phyloP scores from a whole-genome alignment of 805 yeast species.

The Yamadazyma nakazawae region DNA sequence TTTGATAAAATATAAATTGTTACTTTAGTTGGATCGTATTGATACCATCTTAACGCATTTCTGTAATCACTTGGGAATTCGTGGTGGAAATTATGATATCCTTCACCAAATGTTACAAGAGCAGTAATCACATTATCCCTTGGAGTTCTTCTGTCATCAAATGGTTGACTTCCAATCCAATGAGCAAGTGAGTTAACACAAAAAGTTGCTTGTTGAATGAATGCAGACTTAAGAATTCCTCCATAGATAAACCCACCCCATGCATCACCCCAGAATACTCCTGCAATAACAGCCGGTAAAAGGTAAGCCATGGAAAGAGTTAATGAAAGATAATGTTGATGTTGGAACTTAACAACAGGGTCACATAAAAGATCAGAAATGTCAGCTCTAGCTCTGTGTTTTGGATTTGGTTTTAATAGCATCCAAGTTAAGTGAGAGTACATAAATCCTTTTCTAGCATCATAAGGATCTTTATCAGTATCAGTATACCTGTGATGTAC shows the following conservation, averaged over 20 bases:
- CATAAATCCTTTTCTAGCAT: slow-evolving; percentile 82
- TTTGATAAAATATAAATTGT: slow-evolving; percentile 57
- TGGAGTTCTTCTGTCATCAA: slow-evolving; percentile 84
- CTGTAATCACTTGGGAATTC: slow-evolving; percentile 89
- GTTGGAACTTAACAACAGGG: slow-evolving; percentile 78
- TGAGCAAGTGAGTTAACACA: slow-evolving; percentile 85
- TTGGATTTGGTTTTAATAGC: slow-evolving; percentile 77
- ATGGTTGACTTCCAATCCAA: slow-evolving; percentile 83
- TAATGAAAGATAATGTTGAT: slow-evolving; percentile 65
- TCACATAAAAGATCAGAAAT: slow-evolving; percentile 74
- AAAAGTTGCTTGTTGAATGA: slow-evolving; percentile 82
- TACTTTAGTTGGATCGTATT: slow-evolving; percentile 79
- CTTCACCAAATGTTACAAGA: slow-evolving; percentile 82
- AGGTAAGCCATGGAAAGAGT: slow-evolving; percentile 60
- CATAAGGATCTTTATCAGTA: slow-evolving; percentile 80
- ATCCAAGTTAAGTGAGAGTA: slow-evolving; percentile 86
- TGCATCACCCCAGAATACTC: slow-evolving; percentile 54
- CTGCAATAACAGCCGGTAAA: slow-evolving; percentile 60
- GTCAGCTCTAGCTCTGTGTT: slow-evolving; percentile 76
- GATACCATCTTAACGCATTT: slow-evolving; percentile 84
- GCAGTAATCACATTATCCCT: slow-evolving; percentile 81
- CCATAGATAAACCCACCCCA: slow-evolving; percentile 78
- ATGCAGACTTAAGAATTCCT: slow-evolving; percentile 65
- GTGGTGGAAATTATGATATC: slow-evolving; percentile 87
- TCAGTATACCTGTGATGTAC: slow-evolving; percentile 85